Percentiles rank a stretch among this genome's conserved stretches.
Conservation (phyloP, 495 filamentous ascomycete species). For the Delitschia confertaspora region DNA sequence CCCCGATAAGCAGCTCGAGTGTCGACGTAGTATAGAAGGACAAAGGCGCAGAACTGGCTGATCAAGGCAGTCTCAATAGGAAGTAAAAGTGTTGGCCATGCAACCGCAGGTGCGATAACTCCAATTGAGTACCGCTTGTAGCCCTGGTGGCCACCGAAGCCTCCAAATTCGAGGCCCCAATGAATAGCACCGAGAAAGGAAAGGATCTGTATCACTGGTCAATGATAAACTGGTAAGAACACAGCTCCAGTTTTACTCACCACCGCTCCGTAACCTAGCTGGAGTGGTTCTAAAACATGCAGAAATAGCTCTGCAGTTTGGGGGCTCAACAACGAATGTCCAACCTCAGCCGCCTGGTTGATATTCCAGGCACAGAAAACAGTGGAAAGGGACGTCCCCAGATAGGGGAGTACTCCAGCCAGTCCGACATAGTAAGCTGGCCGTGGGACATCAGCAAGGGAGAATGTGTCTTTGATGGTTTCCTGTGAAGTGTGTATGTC, state of each 20-base stretch:
- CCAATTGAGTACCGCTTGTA: conserved; percentile 77
- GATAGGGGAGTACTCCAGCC: conserved; percentile 83
- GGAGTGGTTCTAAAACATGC: conserved; percentile 76
- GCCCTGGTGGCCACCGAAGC: conserved; percentile 61
- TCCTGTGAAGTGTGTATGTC: conserved; percentile 41
- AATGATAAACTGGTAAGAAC: too few species aligned
- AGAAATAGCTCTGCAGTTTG: conserved; percentile 66
- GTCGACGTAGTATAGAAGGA: conserved; percentile 82
- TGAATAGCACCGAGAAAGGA: conserved; percentile 95
- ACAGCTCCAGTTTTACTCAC: conserved; percentile 43
- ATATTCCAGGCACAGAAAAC: conserved; percentile 63
- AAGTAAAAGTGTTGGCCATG: conserved; percentile 88
- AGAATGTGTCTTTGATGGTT: conserved; percentile 82
- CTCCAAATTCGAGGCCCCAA: conserved; percentile 81
- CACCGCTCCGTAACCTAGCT: conserved; percentile 87
- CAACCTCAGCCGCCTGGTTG: conserved; percentile 40
- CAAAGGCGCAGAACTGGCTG: conserved; percentile 82
- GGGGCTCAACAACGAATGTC: conserved; percentile 56
- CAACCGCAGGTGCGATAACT: conserved; percentile 70
- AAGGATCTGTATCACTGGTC: conserved; percentile 56
- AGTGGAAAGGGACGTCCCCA: conserved; percentile 80
- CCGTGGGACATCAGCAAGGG: conserved; percentile 62
- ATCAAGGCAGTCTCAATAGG: conserved; percentile 84
- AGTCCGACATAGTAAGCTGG: conserved; percentile 76
- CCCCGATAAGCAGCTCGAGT: conserved; percentile 62